phyloP scores from a whole-genome alignment of 495 filamentous ascomycete species.

The Aspergillus olivimuriae region DNA sequence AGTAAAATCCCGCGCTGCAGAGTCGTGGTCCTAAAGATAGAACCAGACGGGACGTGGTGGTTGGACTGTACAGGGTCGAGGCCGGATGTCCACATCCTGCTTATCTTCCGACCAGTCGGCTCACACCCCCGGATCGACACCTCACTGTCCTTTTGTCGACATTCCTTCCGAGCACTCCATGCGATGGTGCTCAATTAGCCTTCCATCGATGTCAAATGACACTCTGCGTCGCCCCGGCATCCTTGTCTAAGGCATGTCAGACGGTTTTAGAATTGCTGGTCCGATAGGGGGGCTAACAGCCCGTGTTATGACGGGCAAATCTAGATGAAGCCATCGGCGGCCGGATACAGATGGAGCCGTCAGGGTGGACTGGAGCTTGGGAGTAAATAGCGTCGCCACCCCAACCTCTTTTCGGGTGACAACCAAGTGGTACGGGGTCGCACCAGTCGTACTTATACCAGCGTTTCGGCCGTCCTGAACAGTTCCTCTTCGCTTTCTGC shows the following conservation, averaged over 20 bases:
- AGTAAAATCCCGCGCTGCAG: too few relatives aligned
- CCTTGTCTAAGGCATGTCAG: too few relatives aligned
- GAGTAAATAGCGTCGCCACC: conserved; percentile 20
- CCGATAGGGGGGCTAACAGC: too few relatives aligned
- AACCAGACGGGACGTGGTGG: neutral
- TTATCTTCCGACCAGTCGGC: conserved; percentile 3
- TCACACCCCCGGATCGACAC: conserved; percentile 18
- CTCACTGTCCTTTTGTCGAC: neutral
- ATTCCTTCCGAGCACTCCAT: too few relatives aligned
- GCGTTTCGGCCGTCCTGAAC: conserved; percentile 6
- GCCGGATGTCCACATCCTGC: neutral
- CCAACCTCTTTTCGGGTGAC: conserved; percentile 11
- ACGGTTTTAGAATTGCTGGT: too few relatives aligned
- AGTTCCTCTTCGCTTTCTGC: too few relatives aligned
- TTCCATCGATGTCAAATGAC: too few relatives aligned
- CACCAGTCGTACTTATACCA: conserved; percentile 13
- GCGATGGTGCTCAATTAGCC: too few relatives aligned
- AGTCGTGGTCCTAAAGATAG: conserved; percentile 2
- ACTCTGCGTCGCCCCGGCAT: too few relatives aligned
- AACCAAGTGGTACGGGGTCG: conserved; percentile 12
- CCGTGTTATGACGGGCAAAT: too few relatives aligned
- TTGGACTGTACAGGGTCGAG: neutral
- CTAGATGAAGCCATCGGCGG: conserved; percentile 5
- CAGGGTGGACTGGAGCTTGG: conserved; percentile 12
- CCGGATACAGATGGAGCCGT: conserved; percentile 4